Evolutionary conservation across 1,284 basidiomycete species (phyloP).

Genomic region (Testicularia cyperi): DNA sequence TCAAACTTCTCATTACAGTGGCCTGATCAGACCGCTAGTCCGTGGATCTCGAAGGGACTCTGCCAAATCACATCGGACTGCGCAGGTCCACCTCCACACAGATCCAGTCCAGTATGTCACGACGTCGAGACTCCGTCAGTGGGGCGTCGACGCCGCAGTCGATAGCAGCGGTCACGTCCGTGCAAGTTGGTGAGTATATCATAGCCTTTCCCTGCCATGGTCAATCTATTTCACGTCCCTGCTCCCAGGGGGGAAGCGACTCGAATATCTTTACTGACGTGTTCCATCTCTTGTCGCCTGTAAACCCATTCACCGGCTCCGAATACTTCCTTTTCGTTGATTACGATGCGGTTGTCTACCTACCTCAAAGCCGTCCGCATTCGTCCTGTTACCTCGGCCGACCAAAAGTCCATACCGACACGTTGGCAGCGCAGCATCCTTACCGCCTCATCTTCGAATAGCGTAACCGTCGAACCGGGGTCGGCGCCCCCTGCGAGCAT

Average conservation of each 20-base stretch:
- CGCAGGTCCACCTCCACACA: too few species aligned
- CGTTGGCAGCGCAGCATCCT: conserved; percentile 89
- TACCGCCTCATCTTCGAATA: conserved; percentile 63
- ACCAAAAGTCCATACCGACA: conserved; percentile 76
- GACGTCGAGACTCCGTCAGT: background rate
- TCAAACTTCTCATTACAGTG: too few species aligned
- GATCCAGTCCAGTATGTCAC: background rate
- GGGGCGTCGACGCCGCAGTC: background rate
- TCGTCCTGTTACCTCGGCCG: conserved; percentile 79
- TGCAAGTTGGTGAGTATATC: conserved; percentile 17
- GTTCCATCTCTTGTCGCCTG: too few species aligned
- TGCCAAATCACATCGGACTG: too few species aligned
- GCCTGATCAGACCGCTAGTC: too few species aligned
- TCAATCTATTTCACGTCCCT: background rate
- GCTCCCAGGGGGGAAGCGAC: too few species aligned
- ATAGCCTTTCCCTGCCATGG: background rate
- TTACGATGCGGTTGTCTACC: too few species aligned
- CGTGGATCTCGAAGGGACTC: too few species aligned
- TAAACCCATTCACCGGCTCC: too few species aligned
- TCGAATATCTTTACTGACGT: too few species aligned
- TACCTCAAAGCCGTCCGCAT: conserved; percentile 80
- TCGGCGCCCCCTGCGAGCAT: conserved; percentile 29
- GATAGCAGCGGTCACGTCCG: conserved; percentile 2
- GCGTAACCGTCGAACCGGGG: conserved; percentile 44
- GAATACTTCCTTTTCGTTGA: too few species aligned